Percentiles rank a stretch among this genome's conserved stretches.
These are phyloP conservation scores for Atkinsonella hypoxylon DNA, from an alignment of 2,329 filamentous ascomycete genomes.

Conservation along the genomic window DNA sequence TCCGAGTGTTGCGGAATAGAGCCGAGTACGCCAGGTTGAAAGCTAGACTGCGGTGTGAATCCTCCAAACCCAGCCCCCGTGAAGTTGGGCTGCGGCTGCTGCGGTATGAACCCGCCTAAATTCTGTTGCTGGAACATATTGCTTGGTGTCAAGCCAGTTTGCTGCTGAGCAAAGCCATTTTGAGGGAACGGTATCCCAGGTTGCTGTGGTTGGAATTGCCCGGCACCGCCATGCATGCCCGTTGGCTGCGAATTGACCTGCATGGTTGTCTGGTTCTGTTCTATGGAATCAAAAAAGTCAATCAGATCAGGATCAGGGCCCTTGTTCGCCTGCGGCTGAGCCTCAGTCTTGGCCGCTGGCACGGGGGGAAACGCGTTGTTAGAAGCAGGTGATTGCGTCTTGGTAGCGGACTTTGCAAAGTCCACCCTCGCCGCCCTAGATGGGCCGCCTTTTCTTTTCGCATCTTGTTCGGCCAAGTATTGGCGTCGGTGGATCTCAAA, in stretches of 20 bases:
- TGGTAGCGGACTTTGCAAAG: constrained; percentile 18
- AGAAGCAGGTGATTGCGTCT: constrained; percentile 22
- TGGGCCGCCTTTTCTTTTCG: constrained; percentile 40
- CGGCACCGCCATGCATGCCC: constrained; percentile 21
- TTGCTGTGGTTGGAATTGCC: constrained; percentile 27
- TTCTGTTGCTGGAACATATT: constrained; percentile 20
- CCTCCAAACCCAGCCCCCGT: constrained; percentile 75
- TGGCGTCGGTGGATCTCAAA: constrained; percentile 90
- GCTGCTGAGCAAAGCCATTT: constrained; percentile 14
- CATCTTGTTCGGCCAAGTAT: constrained; percentile 79
- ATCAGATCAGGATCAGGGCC: constrained; percentile 69
- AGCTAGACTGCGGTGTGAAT: constrained; percentile 54
- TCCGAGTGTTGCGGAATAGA: constrained; percentile 47
- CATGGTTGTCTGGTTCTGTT: constrained; percentile 72
- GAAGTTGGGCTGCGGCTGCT: constrained; percentile 33
- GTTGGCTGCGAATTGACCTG: constrained; percentile 28
- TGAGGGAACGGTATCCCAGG: constrained; percentile 20
- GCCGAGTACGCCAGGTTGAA: constrained; percentile 39
- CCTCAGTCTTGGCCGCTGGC: constrained; percentile 19
- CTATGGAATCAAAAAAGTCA: constrained; percentile 90
- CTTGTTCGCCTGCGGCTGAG: constrained; percentile 41
- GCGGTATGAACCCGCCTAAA: constrained; percentile 12
- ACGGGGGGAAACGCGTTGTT: constrained; percentile 32
- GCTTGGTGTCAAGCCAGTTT: constrained; percentile 16
- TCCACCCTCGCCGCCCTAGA: constrained; percentile 22